Conservation (phyloP, 306 rosid species). For the Gleditsia sinensis region DNA sequence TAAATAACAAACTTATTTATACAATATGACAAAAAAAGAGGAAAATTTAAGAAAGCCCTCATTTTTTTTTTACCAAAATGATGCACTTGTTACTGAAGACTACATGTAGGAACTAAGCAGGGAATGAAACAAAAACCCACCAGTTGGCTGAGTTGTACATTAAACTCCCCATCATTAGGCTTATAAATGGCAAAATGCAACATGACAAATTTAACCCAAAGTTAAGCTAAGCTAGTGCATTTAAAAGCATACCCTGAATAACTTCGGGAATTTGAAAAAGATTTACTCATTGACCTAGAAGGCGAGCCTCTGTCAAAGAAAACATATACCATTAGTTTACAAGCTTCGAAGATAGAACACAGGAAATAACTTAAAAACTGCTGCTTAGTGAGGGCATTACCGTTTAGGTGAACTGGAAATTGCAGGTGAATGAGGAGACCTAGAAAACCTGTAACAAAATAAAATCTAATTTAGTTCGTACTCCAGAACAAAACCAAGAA, state of each 20-base stretch:
- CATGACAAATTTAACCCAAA: constrained; percentile 7
- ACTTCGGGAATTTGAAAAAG: constrained; percentile 60
- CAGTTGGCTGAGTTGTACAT: constrained; percentile 3
- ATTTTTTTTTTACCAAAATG: neutral
- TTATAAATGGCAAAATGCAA: neutral
- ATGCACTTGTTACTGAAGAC: neutral
- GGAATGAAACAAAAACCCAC: constrained; percentile 18
- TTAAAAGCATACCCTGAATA: constrained; percentile 52
- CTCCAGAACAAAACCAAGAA: constrained; percentile 13
- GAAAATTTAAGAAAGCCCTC: constrained; percentile 7
- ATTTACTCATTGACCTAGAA: constrained; percentile 62
- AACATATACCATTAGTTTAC: constrained; percentile 19
- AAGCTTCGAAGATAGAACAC: constrained; percentile 23
- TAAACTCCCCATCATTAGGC: constrained; percentile 11
- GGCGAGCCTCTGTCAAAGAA: constrained; percentile 51
- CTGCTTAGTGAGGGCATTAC: constrained; percentile 37
- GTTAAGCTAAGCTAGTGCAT: constrained; percentile 16
- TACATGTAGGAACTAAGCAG: neutral
- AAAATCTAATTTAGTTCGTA: constrained; percentile 28
- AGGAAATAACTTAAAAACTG: neutral
- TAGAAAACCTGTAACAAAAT: constrained; percentile 46
- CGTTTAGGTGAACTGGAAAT: constrained; percentile 46
- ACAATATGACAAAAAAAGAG: constrained; percentile 9
- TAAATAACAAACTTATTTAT: constrained; percentile 29
- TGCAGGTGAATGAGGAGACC: constrained; percentile 58